Conservation (phyloP, 2,329 filamentous ascomycete species). For the Apiospora hydei region DNA sequence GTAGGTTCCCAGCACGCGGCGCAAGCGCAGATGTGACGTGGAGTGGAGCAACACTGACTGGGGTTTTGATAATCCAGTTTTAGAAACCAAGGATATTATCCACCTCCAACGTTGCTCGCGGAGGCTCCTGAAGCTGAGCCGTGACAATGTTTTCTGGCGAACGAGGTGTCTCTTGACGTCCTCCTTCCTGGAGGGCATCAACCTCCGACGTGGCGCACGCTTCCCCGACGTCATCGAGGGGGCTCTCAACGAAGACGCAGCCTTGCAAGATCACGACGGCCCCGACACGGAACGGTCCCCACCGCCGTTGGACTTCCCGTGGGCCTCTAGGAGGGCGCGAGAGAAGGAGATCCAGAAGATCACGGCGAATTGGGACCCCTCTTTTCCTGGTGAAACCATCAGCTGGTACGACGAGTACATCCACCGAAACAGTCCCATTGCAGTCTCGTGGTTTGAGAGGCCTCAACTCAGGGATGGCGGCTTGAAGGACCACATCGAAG, state of each 20-base stretch:
- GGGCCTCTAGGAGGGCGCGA: slow-evolving; percentile 36
- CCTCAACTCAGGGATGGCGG: slow-evolving; percentile 55
- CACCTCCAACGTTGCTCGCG: slow-evolving; percentile 74
- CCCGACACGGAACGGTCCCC: slow-evolving; percentile 28
- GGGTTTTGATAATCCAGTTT: slow-evolving; percentile 33
- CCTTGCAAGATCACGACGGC: slow-evolving; percentile 37
- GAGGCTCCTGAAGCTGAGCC: slow-evolving; percentile 69
- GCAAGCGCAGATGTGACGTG: background rate
- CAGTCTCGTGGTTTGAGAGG: slow-evolving; percentile 78
- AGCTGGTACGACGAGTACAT: slow-evolving; percentile 93
- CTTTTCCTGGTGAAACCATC: slow-evolving; percentile 72
- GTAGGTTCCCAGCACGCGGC: slow-evolving; percentile 50
- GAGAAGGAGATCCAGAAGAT: slow-evolving; percentile 59
- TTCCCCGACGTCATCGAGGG: slow-evolving; percentile 39
- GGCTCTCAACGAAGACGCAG: slow-evolving; percentile 29
- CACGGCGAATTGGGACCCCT: slow-evolving; percentile 84
- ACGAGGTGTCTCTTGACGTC: slow-evolving; percentile 76
- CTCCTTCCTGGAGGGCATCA: slow-evolving; percentile 60
- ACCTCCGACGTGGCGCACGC: slow-evolving; percentile 60
- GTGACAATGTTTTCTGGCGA: slow-evolving; percentile 82
- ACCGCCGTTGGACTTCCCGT: slow-evolving; percentile 36
- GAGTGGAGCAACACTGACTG: slow-evolving; percentile 23
- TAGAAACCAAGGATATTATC: slow-evolving; percentile 70
- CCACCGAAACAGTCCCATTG: slow-evolving; percentile 78
- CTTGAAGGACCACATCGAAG: slow-evolving; percentile 63